Evolutionary conservation across 2,329 filamentous ascomycete species (phyloP).

Genomic region (Lasiodiplodia hormozganensis): DNA sequence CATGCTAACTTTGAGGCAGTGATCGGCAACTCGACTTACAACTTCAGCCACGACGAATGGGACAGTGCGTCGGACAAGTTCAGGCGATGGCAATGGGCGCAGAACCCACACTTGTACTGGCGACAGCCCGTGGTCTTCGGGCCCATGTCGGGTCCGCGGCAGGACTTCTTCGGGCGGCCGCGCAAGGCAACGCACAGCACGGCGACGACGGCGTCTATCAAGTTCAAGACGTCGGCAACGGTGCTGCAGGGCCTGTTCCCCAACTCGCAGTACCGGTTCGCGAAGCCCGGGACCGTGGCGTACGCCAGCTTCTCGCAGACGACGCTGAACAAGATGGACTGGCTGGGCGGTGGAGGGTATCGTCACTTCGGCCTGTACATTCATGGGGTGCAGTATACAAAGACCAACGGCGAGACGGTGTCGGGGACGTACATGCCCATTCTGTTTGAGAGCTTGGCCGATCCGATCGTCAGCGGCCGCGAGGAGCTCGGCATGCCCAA

Average conservation of each 20-base stretch:
- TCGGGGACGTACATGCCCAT: constrained; percentile 63
- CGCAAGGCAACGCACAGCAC: constrained; percentile 38
- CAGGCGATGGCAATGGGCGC: constrained; percentile 58
- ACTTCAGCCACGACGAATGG: constrained; percentile 66
- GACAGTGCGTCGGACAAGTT: constrained; percentile 61
- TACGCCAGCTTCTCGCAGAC: constrained; percentile 49
- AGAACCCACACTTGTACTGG: constrained; percentile 45
- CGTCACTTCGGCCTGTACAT: constrained; percentile 66
- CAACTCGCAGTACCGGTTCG: constrained; percentile 44
- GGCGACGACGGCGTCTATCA: constrained; percentile 49
- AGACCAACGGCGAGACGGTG: constrained; percentile 55
- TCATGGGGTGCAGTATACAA: constrained; percentile 65
- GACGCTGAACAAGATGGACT: constrained; percentile 59
- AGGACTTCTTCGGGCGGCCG: constrained; percentile 38
- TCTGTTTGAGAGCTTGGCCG: constrained; percentile 64
- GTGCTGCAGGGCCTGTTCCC: constrained; percentile 51
- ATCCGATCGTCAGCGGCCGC: constrained; percentile 66
- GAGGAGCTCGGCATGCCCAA: constrained; percentile 70
- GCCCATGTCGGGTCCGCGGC: constrained; percentile 50
- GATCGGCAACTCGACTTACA: constrained; percentile 47
- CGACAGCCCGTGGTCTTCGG: constrained; percentile 54
- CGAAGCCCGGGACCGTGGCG: constrained; percentile 45
- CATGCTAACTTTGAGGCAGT: neutral
- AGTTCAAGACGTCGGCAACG: constrained; percentile 51
- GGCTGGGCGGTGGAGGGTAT: constrained; percentile 68